Base-by-base conservation (phyloP, 345 rosid genomes). In the Limnanthes douglasii region DNA sequence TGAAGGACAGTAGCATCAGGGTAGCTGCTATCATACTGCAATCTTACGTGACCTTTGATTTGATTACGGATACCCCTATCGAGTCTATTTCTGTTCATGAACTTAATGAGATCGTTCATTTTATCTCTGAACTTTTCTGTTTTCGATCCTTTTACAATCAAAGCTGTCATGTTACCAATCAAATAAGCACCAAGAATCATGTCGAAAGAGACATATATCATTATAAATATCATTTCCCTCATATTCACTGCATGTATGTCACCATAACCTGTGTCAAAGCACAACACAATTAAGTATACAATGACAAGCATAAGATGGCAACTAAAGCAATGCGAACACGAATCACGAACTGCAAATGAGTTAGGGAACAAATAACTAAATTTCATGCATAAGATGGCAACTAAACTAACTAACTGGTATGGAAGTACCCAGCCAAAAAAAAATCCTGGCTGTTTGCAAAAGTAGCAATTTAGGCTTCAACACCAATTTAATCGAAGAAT, bases 151-250 rank as follows among this genome's bases (percentile, higher is more conserved):
- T 75, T 81, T 5, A 81, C 94, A 11, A 81, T 78, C 61, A 86
- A 53, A 20, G 96, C 96, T 8, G 94, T 65, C 84, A 86, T 81
- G 65, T 86, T 86, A 50, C 96, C 96, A 5, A 81, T 69, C 48
- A 86, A 49, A 66, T 86, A 86, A 26, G 94, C 94, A 4, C 92
- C 81, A 14, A 86, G 73, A 64, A 86, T 72, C 94, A 81, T 86
- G 30, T 86, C 94, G 9, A 81, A 78, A 4, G 92, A 86, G 21
- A 81, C 73, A 53, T 68, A 86, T 18, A 51, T 24, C 96, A 86
- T 86, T 1, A 77, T 69, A 22, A 86, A 86, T 56, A 78, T 68
- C 94, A 86, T 81, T 54, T 86, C 94, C 39, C 86, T 65, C 31
- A 66, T 58, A 59, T 86, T 86, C 21, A 81, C 92, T 1, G 92